Conservation (phyloP, 2,329 filamentous ascomycete species). For the Penicillium palitans region DNA sequence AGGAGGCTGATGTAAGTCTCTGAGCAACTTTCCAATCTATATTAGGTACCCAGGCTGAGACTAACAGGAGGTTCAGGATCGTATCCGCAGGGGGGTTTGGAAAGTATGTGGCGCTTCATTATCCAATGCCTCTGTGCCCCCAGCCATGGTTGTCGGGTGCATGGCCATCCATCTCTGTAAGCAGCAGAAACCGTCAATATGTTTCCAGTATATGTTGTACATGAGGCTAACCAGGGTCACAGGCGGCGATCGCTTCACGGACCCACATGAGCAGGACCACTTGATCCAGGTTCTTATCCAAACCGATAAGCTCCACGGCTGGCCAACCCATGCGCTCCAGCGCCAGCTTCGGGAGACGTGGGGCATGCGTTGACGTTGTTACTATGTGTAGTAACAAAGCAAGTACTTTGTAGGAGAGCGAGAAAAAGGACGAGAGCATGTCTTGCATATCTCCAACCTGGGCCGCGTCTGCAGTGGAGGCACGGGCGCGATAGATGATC, state of each 20-base stretch:
- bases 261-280: conserved; percentile 24
- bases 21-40: not conserved
- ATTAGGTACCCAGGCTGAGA: not conserved
- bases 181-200: not conserved
- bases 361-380: conserved; percentile 10
- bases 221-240: conserved; percentile 7
- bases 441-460: not conserved
- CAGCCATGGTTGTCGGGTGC: conserved; percentile 28
- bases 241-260: conserved; percentile 28
- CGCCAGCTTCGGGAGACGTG: conserved; percentile 24
- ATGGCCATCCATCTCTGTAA: conserved; percentile 27
- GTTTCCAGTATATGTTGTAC: not conserved
- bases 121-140: conserved; percentile 23
- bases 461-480: not conserved
- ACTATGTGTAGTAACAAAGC: not conserved
- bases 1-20: conserved; percentile 23
- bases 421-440: not conserved
- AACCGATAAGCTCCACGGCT: conserved; percentile 22
- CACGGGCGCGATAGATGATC: not conserved
- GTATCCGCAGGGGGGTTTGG: conserved; percentile 28
- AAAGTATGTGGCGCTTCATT: conserved; percentile 28
- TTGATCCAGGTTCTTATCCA: conserved; percentile 24
- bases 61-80: conserved; percentile 12
- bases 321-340: conserved; percentile 23
- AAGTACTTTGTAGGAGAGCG: not conserved